Base-by-base conservation (phyloP, 768 basidiomycete species). In the Dentipellis fragilis region DNA sequence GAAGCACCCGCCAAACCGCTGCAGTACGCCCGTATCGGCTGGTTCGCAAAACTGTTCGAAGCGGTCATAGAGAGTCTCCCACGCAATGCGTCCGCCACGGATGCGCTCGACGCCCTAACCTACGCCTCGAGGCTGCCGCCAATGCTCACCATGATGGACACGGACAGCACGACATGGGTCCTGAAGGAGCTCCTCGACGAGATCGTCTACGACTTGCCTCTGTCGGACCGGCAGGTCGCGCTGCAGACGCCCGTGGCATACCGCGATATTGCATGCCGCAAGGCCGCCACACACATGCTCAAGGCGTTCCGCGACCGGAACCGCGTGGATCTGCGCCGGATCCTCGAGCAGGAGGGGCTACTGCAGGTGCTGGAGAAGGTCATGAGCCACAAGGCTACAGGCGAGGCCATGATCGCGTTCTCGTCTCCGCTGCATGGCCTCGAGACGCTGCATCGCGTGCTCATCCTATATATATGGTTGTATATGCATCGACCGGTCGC, bases 401-500 rank as follows among this genome's bases (percentile, higher is more conserved):
- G 50, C 23, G 47, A 38, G 12, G 45, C 29, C 34, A 54, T 23
- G 23, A 53, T 59, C 11, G 51, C 52, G 34, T n/a, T 46, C 10
- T 48, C 61, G 40, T 29, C 29, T 3, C 29, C 29, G 3, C 62
- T 65, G 60, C 29, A 19, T 39, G 52, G 50, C 14, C 68, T 97
- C 48, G 94, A 97, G 68, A 73, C 77, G 5, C 69, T 90, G 57
- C 93, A 99, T 70, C 87, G 85, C 63, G 71, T 80, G 34, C 63
- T 91, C 29, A 83, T 85, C 12, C 62, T 87, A 19, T 97, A 97
- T 69, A 72, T 92, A 50, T 99, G 95, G 95, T 74, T 93, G 59
- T 74, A 76, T 17, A 84, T 80, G 66, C 84, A 93, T 39, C 75
- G 80, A 56, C 75, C 80, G 0, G 73, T 90, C 52, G 74, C 83